Base-by-base conservation (phyloP, 2,329 filamentous ascomycete species). In the Coniochaeta sp. region DNA sequence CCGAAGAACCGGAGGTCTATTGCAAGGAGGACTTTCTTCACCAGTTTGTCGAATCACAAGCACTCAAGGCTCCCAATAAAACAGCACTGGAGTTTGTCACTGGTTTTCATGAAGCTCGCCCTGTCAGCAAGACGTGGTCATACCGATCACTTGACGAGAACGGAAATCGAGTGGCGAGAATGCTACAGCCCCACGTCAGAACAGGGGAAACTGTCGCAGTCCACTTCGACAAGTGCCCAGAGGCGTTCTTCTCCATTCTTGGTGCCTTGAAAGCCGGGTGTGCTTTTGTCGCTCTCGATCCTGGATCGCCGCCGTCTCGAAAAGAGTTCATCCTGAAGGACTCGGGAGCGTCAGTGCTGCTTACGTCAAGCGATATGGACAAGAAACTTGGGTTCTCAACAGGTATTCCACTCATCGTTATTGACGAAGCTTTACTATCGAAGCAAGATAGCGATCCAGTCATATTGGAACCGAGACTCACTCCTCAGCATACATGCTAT, bases 201-300 rank as follows among this genome's bases (percentile, higher is more conserved):
- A 76, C 82, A 0, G 88, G 89, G 0, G 76, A 76, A 28, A 84
- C 93, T 4, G 78, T 96, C 24, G 90, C 86, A 0, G 81, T 93
- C 9, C 91, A 89, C 68, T 96, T 96, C 67, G 86, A 91, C 60
- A 96, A 96, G 69, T 93, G 88, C 62, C 87, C 91, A 0, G 89
- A 93, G 68, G 91, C 91, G 0, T 93, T 90, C 40, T 90, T 95
- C 66, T 83, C 88, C 0, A 92, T 96, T 42, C 76, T 96, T 1
- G 91, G 91, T 1, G 87, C 95, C 59, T 75, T 96, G 34, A 96
- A 96, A 70, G 85, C 89, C 6, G 91, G 91, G 0, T 93, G 89
- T 69, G 84, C 88, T 1, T 96, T 93, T 71, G 80, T 96, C 17
- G 90, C 91, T 0, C 79, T 96, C 10, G 91, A 96, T 68, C 87